phyloP scores from a whole-genome alignment of 768 basidiomycete species.

The Boletus sensibilis region DNA sequence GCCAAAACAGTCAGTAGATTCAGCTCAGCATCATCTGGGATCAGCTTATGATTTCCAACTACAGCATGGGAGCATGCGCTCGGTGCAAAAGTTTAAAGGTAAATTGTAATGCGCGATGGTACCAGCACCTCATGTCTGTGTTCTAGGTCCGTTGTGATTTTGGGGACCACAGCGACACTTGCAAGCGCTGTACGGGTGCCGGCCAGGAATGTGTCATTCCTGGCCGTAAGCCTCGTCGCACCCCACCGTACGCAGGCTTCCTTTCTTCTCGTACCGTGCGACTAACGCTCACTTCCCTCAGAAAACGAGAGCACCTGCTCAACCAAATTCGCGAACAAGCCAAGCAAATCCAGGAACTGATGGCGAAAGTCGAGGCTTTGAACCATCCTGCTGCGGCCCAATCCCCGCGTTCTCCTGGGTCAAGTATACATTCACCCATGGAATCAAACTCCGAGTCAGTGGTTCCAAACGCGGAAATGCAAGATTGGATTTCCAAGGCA shows the following conservation, averaged over 20 bases:
- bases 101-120: not conserved
- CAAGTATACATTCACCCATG: slow-evolving; percentile 29
- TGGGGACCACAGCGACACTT: slow-evolving; percentile 66
- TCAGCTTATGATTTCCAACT: slow-evolving; percentile 2
- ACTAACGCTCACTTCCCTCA: slow-evolving; percentile 27
- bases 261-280: not conserved
- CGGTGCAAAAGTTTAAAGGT: slow-evolving; percentile 65
- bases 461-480: slow-evolving; percentile 53
- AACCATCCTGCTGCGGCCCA: slow-evolving; percentile 34
- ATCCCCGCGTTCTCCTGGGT: slow-evolving; percentile 36
- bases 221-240: slow-evolving; percentile 78
- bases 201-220: slow-evolving; percentile 76
- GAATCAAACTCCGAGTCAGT: slow-evolving; percentile 26
- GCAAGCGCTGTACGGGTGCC: slow-evolving; percentile 70
- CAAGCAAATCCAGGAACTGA: slow-evolving; percentile 66
- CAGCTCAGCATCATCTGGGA: not conserved
- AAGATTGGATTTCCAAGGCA: slow-evolving; percentile 77
- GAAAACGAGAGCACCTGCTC: slow-evolving; percentile 79
- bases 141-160: slow-evolving; percentile 76
- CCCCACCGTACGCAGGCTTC: slow-evolving; percentile 62
- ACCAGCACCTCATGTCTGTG: not conserved
- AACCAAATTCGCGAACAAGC: slow-evolving; percentile 76
- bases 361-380: slow-evolving; percentile 60
- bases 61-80: slow-evolving; percentile 59
- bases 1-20: slow-evolving; percentile 25